Percentiles rank a stretch among this genome's conserved stretches.
phyloP scores from a whole-genome alignment of 208 protist genomes.

The Acanthamoeba royreba region DNA sequence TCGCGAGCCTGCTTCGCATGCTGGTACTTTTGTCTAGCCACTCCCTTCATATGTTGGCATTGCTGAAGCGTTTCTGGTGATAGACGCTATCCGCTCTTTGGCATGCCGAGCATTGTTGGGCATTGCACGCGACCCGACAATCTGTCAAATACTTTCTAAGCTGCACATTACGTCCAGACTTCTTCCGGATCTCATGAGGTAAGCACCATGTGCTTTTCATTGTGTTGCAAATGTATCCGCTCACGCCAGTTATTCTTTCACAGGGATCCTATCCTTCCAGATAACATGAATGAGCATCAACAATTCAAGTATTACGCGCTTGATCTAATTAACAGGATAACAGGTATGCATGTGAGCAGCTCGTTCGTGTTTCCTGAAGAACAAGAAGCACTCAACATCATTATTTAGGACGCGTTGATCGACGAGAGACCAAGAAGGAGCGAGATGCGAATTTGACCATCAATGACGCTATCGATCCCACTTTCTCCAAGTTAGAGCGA shows the following conservation, averaged over 20 bases:
- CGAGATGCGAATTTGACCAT: neutral
- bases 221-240: neutral
- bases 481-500: conserved; percentile 45
- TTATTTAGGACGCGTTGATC: neutral
- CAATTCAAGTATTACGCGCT: conserved; percentile 25
- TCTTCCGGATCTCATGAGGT: conserved; percentile 34
- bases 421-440: conserved; percentile 17
- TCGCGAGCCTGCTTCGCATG: neutral
- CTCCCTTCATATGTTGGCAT: neutral
- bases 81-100: conserved; percentile 26
- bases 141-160: conserved; percentile 65
- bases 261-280: neutral
- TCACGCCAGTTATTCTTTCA: neutral
- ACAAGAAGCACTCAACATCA: too few relatives aligned
- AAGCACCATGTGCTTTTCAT: neutral
- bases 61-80: neutral
- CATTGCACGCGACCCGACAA: conserved; percentile 51
- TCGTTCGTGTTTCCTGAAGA: too few relatives aligned
- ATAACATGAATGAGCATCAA: conserved; percentile 34
- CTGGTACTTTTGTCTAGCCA: neutral
- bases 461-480: conserved; percentile 56
- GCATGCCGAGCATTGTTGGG: conserved; percentile 52
- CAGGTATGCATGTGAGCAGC: neutral
- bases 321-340: neutral
- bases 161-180: conserved; percentile 32